A percentile compares a stretch with the other conserved stretches of the same genome.
Conservation (phyloP, 2,329 filamentous ascomycete species). For the Botryotinia globosa region DNA sequence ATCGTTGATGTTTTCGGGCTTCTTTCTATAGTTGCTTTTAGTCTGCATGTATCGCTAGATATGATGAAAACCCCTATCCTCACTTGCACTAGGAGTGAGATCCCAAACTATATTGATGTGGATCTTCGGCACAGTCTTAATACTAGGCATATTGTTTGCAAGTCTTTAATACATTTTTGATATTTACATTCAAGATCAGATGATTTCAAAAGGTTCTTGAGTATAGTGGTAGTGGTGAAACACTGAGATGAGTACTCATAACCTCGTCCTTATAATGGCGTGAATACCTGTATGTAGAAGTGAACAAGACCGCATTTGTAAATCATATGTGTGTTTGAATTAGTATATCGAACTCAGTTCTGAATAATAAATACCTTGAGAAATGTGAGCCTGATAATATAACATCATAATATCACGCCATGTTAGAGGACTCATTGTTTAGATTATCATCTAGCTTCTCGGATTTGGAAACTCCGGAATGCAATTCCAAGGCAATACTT, state of each 20-base stretch:
- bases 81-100: neutral
- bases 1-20: neutral
- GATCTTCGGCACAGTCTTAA: neutral
- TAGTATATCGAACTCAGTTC: too few relatives aligned
- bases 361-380: neutral
- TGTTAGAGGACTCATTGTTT: too few relatives aligned
- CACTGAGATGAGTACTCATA: neutral
- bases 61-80: neutral
- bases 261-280: rapidly evolving
- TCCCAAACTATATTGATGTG: neutral
- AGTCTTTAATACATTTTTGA: neutral
- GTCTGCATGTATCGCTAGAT: neutral
- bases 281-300: neutral
- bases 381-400: neutral
- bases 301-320: neutral
- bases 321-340: neutral
- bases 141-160: neutral
- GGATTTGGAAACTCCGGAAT: neutral
- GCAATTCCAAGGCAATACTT: too few relatives aligned
- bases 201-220: neutral
- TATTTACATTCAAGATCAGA: neutral
- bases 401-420: neutral
- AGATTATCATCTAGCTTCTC: neutral
- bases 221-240: neutral
- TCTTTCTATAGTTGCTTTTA: neutral